Conservation (phyloP, 1,139 yeast genomes). For the Casaregolazyma suthepensis region DNA sequence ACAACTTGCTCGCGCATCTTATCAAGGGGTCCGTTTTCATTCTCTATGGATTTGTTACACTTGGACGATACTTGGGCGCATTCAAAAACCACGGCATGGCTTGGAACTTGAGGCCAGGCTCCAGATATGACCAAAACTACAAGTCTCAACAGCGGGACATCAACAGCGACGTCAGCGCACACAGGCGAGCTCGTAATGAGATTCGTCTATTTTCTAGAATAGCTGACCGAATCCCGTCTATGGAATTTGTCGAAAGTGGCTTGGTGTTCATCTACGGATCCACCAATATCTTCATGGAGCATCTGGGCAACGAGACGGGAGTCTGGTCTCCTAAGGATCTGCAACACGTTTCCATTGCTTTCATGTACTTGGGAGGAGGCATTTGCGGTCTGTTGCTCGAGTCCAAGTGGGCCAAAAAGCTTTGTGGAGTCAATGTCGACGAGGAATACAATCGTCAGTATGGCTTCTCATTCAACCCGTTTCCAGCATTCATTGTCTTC, state of each 20-base stretch:
- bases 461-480: conserved; percentile 54
- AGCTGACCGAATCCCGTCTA: conserved; percentile 34
- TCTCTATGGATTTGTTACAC: conserved; percentile 62
- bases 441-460: conserved; percentile 19
- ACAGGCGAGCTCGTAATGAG: background rate
- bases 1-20: conserved; percentile 86
- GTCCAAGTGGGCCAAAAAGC: conserved; percentile 38
- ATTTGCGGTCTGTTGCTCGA: conserved; percentile 84
- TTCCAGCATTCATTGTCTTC: conserved; percentile 86
- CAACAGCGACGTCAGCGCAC: background rate
- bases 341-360: conserved; percentile 93
- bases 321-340: conserved; percentile 85
- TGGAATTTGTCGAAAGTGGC: conserved; percentile 80
- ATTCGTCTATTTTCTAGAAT: conserved; percentile 23
- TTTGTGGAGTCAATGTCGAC: conserved; percentile 13
- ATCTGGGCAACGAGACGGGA: conserved; percentile 67
- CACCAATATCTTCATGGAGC: conserved; percentile 86
- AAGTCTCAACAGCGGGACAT: background rate
- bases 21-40: conserved; percentile 93
- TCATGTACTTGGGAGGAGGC: conserved; percentile 89
- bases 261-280: conserved; percentile 81
- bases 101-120: conserved; percentile 60
- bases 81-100: conserved; percentile 77
- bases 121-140: conserved; percentile 7
- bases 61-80: conserved; percentile 83